Evolutionary conservation across 2,329 filamentous ascomycete genomes (phyloP).

Genomic region (Exutisphaerella laricina): DNA sequence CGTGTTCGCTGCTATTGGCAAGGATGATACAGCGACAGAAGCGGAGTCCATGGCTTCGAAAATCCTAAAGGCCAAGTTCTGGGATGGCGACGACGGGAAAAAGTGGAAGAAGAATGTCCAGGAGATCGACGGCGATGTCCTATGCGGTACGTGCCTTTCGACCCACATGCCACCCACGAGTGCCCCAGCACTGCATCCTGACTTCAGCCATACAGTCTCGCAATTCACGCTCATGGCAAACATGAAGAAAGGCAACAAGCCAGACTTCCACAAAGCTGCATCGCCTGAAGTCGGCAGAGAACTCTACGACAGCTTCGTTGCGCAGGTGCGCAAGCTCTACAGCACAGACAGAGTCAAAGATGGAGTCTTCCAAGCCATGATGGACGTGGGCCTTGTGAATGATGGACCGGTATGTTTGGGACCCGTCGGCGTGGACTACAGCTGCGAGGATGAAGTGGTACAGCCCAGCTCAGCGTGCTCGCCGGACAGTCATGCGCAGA

Average conservation of each 20-base stretch:
- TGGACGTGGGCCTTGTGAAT: slow-evolving; percentile 91
- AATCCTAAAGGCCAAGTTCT: slow-evolving; percentile 82
- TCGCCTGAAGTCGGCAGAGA: slow-evolving; percentile 69
- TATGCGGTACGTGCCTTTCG: slow-evolving; percentile 65
- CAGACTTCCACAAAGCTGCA: slow-evolving; percentile 87
- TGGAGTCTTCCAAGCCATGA: slow-evolving; percentile 98
- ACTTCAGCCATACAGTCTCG: slow-evolving; percentile 59
- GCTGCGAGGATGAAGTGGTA: slow-evolving; percentile 54
- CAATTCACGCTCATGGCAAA: slow-evolving; percentile 92
- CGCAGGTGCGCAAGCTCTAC: slow-evolving; percentile 69
- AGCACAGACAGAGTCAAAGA: slow-evolving; percentile 73
- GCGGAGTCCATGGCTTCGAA: slow-evolving; percentile 77
- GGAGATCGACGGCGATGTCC: slow-evolving; percentile 83
- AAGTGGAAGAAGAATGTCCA: slow-evolving; percentile 90
- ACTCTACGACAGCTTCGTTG: slow-evolving; percentile 79
- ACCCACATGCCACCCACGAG: slow-evolving; percentile 5
- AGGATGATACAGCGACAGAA: slow-evolving; percentile 85
- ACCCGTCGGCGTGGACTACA: slow-evolving; percentile 43
- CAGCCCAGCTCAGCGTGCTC: slow-evolving; percentile 14
- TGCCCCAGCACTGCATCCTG: slow-evolving; percentile 8
- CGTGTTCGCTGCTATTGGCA: slow-evolving; percentile 85
- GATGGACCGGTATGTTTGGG: slow-evolving; percentile 63
- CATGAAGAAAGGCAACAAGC: slow-evolving; percentile 94
- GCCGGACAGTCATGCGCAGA: neutral
- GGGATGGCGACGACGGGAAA: slow-evolving; percentile 75